phyloP scores from a whole-genome alignment of 371 early-diverging fungal species.

The Entomophthora muscae region DNA sequence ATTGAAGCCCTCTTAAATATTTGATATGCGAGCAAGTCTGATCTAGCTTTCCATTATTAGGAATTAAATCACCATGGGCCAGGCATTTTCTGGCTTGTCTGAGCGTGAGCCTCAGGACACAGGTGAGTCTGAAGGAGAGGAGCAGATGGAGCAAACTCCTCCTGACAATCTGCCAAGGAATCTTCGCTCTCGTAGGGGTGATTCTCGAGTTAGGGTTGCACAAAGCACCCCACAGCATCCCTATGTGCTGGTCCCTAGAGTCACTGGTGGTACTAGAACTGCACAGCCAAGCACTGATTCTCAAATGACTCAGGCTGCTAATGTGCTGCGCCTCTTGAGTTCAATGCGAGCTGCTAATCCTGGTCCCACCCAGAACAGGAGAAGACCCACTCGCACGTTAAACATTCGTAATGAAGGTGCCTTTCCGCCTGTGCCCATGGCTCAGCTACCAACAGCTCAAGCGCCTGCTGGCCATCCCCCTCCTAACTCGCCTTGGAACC shows the following conservation, averaged over 20 bases:
- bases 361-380: background rate
- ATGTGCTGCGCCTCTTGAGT: background rate
- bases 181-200: background rate
- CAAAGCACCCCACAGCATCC: background rate
- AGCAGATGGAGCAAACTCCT: background rate
- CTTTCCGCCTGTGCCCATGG: background rate
- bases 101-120: background rate
- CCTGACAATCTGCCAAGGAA: background rate
- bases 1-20: too few relatives aligned
- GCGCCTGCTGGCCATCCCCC: background rate
- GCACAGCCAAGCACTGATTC: background rate
- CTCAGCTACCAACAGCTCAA: background rate
- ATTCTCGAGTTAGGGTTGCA: background rate
- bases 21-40: too few relatives aligned
- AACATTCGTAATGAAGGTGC: background rate
- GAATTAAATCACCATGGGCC: background rate
- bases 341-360: background rate
- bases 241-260: background rate
- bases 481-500: background rate
- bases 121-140: background rate
- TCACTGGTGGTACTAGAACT: background rate
- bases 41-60: background rate
- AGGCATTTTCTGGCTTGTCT: background rate
- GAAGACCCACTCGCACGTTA: background rate
- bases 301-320: background rate